Percentiles rank a stretch among this genome's conserved stretches.
Evolutionary conservation across 352 stramenopile species (phyloP).

Genomic region (Phytophthora vignae): DNA sequence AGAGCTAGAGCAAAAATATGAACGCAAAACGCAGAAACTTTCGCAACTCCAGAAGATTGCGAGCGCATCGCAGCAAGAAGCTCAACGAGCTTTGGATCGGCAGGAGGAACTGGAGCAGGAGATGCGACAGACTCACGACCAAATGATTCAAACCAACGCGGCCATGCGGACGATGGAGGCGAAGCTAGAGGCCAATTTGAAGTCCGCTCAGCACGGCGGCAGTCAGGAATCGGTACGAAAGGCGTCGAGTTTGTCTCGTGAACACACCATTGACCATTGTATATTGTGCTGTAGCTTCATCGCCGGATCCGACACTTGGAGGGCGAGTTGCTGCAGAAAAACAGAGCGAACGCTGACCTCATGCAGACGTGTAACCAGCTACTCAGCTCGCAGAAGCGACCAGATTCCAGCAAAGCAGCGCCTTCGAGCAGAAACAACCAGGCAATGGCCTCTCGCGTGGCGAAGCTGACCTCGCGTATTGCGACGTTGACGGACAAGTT

Average conservation of each 20-base stretch:
- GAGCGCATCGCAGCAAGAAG: conserved; percentile 25
- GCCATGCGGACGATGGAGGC: conserved; percentile 57
- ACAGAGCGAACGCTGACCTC: conserved; percentile 37
- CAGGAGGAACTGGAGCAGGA: conserved; percentile 51
- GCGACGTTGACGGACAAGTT: conserved; percentile 46
- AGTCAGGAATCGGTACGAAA: conserved; percentile 24
- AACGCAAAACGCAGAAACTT: conserved; percentile 31
- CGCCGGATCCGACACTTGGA: conserved; percentile 54
- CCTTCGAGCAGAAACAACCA: conserved; percentile 9
- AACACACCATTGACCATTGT: neutral
- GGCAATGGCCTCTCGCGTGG: conserved; percentile 13
- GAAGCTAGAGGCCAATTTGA: conserved; percentile 46
- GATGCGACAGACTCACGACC: conserved; percentile 45
- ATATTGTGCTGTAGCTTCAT: conserved; percentile 35
- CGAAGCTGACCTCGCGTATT: conserved; percentile 32
- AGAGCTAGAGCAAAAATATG: conserved; percentile 42
- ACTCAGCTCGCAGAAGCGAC: conserved; percentile 19
- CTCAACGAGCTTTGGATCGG: conserved; percentile 25
- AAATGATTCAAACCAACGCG: conserved; percentile 57
- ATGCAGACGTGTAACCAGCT: conserved; percentile 47
- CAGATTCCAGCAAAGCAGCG: conserved; percentile 4
- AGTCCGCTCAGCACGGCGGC: conserved; percentile 19
- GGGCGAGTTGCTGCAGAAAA: conserved; percentile 48
- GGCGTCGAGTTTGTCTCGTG: neutral
- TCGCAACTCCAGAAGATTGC: conserved; percentile 36